Evolutionary conservation across 1,284 basidiomycete genomes (phyloP).

Genomic region (Pterulicium gracile): DNA sequence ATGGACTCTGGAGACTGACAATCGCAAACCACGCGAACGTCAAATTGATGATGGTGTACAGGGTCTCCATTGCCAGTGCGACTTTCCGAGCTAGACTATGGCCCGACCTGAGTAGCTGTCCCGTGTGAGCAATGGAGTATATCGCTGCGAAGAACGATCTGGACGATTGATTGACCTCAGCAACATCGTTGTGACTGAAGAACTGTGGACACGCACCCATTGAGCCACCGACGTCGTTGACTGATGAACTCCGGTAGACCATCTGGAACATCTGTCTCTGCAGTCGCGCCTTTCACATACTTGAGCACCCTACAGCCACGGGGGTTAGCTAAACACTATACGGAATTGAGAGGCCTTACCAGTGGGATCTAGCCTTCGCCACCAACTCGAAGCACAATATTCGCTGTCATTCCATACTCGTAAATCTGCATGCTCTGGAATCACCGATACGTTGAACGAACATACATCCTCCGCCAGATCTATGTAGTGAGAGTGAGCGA

Average conservation of each 20-base stretch:
- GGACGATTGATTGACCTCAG: neutral
- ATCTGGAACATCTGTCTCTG: constrained; percentile 96
- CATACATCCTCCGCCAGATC: constrained; percentile 79
- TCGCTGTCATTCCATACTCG: no score
- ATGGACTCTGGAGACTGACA: neutral
- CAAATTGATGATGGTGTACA: neutral
- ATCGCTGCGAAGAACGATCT: constrained; percentile 88
- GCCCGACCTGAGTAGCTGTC: constrained; percentile 32
- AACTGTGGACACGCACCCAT: constrained; percentile 33
- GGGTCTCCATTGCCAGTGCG: neutral
- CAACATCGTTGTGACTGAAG: neutral
- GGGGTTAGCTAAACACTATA: no score
- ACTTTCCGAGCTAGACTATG: neutral
- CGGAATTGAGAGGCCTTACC: constrained; percentile 39
- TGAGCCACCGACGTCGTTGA: constrained; percentile 86
- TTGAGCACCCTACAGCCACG: constrained; percentile 72
- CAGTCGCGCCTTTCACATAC: constrained; percentile 92
- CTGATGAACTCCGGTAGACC: constrained; percentile 90
- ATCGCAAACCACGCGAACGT: constrained; percentile 1
- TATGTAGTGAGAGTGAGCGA: constrained; percentile 18
- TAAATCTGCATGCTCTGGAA: no score
- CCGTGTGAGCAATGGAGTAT: constrained; percentile 73
- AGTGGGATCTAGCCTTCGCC: constrained; percentile 81
- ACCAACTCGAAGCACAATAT: constrained; percentile 97
- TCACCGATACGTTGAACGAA: constrained; percentile 7